These are phyloP conservation scores for Pezicula carpinea DNA, from an alignment of 2,329 filamentous ascomycete species.

Conservation along the genomic window DNA sequence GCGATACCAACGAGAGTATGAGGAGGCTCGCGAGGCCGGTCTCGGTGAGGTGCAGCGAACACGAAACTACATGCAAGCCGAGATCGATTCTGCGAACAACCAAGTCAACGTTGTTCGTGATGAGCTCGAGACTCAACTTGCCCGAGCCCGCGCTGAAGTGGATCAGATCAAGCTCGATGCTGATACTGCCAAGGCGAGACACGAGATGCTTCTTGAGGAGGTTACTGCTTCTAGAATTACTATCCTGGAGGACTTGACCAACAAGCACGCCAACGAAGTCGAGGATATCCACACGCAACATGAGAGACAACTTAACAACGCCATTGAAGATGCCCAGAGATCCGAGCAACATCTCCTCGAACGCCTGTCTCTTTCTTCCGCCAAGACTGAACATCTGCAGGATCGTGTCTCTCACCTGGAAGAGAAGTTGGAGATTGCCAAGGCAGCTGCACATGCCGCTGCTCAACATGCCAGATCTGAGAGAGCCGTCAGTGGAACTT, in stretches of 20 bases:
- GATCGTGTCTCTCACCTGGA: slow-evolving; percentile 82
- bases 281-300: slow-evolving; percentile 75
- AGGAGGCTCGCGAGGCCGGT: slow-evolving; percentile 76
- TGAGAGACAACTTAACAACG: slow-evolving; percentile 66
- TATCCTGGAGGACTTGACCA: slow-evolving; percentile 43
- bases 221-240: slow-evolving; percentile 64
- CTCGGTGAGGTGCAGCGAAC: slow-evolving; percentile 77
- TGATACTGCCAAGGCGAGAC: slow-evolving; percentile 74
- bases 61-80: slow-evolving; percentile 71
- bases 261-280: slow-evolving; percentile 62
- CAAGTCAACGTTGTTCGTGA: slow-evolving; percentile 80
- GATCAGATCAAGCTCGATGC: slow-evolving; percentile 75
- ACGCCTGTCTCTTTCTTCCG: slow-evolving; percentile 74
- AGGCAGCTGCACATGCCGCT: slow-evolving; percentile 79
- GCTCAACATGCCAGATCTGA: slow-evolving; percentile 64
- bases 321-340: slow-evolving; percentile 76
- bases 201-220: slow-evolving; percentile 81
- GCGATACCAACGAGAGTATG: slow-evolving; percentile 73
- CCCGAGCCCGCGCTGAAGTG: slow-evolving; percentile 66
- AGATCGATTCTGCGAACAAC: slow-evolving; percentile 78
- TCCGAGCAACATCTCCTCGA: slow-evolving; percentile 77
- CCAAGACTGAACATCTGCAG: slow-evolving; percentile 80
- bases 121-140: slow-evolving; percentile 76
- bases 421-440: slow-evolving; percentile 86
- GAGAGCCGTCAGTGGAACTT: not conserved